phyloP scores from a whole-genome alignment of 495 filamentous ascomycete genomes.

The Xylaria bambusicola region DNA sequence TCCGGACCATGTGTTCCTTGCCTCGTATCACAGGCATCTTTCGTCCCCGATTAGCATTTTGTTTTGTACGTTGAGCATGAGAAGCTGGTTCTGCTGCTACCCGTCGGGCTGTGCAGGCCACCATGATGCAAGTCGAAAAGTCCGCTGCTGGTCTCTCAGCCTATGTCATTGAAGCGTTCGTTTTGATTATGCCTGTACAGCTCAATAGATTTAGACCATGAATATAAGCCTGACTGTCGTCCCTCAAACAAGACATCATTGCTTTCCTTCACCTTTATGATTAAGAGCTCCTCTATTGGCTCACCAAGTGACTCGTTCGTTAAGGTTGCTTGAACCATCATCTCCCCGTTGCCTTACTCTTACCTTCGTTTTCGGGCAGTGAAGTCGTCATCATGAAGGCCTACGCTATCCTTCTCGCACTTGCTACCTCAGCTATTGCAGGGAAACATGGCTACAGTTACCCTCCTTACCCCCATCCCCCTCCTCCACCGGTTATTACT shows the following conservation, averaged over 20 bases:
- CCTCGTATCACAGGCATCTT: conserved; percentile 15
- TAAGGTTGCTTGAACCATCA: conserved; percentile 45
- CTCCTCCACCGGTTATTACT: conserved; percentile 14
- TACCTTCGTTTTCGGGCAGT: conserved; percentile 27
- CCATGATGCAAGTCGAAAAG: background rate
- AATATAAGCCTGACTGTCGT: conserved; percentile 11
- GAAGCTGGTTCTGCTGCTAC: conserved; percentile 7
- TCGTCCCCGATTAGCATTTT: conserved; percentile 3
- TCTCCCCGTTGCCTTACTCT: conserved; percentile 22
- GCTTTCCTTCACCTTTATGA: background rate
- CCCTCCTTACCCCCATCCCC: conserved; percentile 17
- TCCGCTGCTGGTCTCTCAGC: background rate
- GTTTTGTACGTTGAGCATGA: conserved; percentile 3
- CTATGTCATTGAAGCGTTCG: conserved; percentile 2
- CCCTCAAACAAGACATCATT: background rate
- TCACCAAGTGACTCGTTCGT: conserved; percentile 47
- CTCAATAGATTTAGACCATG: background rate
- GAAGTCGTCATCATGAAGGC: conserved; percentile 43
- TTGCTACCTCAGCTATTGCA: conserved; percentile 43
- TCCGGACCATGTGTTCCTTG: conserved; percentile 8
- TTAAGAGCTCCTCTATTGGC: background rate
- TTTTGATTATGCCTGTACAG: background rate
- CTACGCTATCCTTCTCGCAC: conserved; percentile 39
- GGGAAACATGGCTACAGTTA: conserved; percentile 23
- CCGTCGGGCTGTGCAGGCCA: background rate